These are phyloP conservation scores for Amphirosellinia nigrospora DNA, from an alignment of 495 filamentous ascomycete species.

Conservation along the genomic window DNA sequence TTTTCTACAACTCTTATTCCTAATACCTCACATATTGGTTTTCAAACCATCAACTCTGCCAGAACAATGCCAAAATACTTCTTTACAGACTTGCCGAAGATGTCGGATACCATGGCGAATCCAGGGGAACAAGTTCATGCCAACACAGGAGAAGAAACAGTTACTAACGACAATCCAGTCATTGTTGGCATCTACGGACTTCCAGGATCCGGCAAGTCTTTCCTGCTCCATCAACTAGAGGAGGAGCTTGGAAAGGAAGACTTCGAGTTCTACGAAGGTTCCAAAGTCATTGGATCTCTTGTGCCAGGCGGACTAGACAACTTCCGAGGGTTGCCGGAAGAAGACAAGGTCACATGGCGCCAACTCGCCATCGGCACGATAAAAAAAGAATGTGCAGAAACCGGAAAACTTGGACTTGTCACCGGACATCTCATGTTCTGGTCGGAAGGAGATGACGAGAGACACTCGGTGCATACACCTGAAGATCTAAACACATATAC, in stretches of 20 bases:
- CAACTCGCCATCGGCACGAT: conserved; percentile 59
- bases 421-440: conserved; percentile 69
- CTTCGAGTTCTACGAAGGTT: conserved; percentile 62
- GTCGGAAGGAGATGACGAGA: conserved; percentile 46
- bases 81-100: neutral
- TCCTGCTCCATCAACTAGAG: conserved; percentile 53
- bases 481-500: conserved; percentile 59
- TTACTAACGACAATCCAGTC: conserved; percentile 40
- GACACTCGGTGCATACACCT: conserved; percentile 48
- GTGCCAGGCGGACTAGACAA: conserved; percentile 57
- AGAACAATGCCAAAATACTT: no score
- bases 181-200: conserved; percentile 68
- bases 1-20: neutral
- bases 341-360: conserved; percentile 50
- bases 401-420: conserved; percentile 55
- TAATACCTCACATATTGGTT: neutral
- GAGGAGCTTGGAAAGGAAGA: conserved; percentile 40
- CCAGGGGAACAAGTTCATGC: neutral
- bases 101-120: neutral
- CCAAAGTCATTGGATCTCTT: conserved; percentile 54
- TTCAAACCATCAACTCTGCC: neutral
- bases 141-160: neutral
- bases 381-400: conserved; percentile 43
- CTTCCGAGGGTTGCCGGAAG: conserved; percentile 55
- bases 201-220: conserved; percentile 66